phyloP scores from a whole-genome alignment of 208 protist genomes.

The Polymyxa betae region DNA sequence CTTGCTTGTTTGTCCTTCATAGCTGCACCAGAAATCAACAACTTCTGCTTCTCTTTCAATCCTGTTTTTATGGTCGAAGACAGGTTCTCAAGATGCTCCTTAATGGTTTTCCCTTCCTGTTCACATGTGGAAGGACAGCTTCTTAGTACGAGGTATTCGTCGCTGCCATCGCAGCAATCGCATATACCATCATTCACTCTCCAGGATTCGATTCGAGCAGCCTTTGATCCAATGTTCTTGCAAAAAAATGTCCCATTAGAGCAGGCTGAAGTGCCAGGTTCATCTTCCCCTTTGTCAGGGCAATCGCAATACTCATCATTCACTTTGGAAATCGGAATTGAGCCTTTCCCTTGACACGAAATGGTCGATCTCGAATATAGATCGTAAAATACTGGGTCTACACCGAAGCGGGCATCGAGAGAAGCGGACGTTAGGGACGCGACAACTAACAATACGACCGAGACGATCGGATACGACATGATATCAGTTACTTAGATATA shows the following conservation, averaged over 20 bases:
- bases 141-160: conserved; percentile 62
- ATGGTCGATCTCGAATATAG: background rate
- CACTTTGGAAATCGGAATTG: conserved; percentile 41
- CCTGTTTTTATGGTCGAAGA: background rate
- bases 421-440: background rate
- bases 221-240: conserved; percentile 50
- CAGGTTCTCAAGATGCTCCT: background rate
- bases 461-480: too few species aligned
- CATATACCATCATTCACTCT: conserved; percentile 70
- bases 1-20: background rate
- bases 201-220: conserved; percentile 52
- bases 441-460: background rate
- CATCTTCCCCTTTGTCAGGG: conserved; percentile 63
- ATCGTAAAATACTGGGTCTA: background rate
- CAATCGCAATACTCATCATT: conserved; percentile 64
- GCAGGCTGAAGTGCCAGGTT: conserved; percentile 69
- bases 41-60: background rate
- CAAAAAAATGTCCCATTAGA: conserved; percentile 66
- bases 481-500: too few species aligned
- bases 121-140: conserved; percentile 59
- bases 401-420: background rate
- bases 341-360: background rate
- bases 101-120: background rate
- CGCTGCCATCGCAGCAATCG: conserved; percentile 75
- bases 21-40: background rate